phyloP scores from a whole-genome alignment of 768 basidiomycete genomes.

The Brasilioporus rufonigricans region DNA sequence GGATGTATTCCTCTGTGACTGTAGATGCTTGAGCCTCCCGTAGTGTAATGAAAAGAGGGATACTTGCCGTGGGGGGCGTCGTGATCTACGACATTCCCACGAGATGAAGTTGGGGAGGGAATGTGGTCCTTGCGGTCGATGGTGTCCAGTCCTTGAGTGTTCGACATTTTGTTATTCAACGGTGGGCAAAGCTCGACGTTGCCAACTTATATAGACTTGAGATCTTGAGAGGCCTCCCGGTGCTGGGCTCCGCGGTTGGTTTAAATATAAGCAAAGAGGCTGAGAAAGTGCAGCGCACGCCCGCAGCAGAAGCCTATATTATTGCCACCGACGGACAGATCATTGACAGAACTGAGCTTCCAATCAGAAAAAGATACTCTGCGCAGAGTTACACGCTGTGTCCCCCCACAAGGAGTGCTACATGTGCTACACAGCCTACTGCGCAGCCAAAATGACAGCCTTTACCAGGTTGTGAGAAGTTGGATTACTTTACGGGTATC shows the following conservation, averaged over 20 bases:
- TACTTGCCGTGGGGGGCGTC: slow-evolving; percentile 59
- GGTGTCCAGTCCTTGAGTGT: slow-evolving; percentile 13
- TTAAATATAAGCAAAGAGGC: neutral
- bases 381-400: no score
- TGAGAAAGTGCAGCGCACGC: neutral
- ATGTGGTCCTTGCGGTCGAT: slow-evolving; percentile 53
- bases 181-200: neutral
- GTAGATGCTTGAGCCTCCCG: slow-evolving; percentile 15
- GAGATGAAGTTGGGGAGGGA: slow-evolving; percentile 39
- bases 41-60: neutral
- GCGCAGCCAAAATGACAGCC: neutral
- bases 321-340: neutral
- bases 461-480: no score
- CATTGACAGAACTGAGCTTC: neutral
- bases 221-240: no score
- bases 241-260: no score
- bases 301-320: neutral
- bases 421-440: no score
- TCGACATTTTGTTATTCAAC: slow-evolving; percentile 22
- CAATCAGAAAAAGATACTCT: neutral
- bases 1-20: slow-evolving; percentile 64
- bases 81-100: slow-evolving; percentile 72
- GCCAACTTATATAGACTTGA: slow-evolving; percentile 22
- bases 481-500: no score
- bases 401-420: no score